phyloP scores from a whole-genome alignment of 768 basidiomycete genomes.

The Lentinula detonsa region DNA sequence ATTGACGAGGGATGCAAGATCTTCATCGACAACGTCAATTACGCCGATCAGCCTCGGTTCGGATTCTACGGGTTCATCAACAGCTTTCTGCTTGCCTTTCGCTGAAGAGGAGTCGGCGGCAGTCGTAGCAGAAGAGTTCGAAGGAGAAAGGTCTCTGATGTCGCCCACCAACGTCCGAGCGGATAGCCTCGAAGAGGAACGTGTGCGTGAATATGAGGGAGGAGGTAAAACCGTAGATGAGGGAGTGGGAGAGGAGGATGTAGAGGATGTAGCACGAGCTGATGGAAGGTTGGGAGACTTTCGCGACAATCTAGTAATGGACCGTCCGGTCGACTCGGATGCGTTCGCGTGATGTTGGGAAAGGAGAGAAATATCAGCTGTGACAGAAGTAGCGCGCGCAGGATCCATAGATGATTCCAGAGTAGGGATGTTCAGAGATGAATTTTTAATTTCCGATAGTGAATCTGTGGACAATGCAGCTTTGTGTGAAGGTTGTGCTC shows the following conservation, averaged over 20 bases:
- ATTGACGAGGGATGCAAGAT: neutral
- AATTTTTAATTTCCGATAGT: neutral
- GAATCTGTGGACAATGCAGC: neutral
- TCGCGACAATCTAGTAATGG: neutral
- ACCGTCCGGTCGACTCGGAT: neutral
- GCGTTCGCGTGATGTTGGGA: neutral
- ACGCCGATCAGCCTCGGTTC: neutral
- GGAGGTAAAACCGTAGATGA: neutral
- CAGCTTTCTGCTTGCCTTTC: neutral
- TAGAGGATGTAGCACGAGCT: neutral
- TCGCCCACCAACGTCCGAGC: neutral
- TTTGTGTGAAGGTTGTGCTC: neutral
- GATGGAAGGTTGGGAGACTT: neutral
- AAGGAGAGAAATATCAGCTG: neutral
- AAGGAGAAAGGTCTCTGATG: neutral
- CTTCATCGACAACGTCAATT: neutral
- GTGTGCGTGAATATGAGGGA: neutral
- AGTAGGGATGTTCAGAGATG: neutral
- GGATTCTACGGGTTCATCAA: neutral
- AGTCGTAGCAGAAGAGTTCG: neutral
- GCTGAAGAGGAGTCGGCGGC: neutral
- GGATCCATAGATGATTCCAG: neutral
- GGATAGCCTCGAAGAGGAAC: slow-evolving; percentile 4
- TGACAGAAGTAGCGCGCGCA: neutral
- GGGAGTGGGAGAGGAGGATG: neutral